Conservation (phyloP, 108 stramenopile genomes). For the Cyclostephanos tholiformis region DNA sequence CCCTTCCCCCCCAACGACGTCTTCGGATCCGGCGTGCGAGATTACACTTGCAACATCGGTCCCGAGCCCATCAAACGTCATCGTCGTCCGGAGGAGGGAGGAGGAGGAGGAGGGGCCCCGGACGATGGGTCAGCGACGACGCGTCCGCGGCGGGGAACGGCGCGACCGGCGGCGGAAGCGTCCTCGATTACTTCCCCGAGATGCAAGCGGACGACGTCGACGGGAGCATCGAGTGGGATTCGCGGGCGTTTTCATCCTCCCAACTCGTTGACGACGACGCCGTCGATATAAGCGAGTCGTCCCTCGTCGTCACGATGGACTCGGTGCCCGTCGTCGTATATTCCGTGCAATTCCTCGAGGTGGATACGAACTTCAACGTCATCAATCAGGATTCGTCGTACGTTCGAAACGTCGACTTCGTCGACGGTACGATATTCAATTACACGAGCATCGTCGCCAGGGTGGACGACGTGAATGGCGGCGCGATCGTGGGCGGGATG, state of each 20-base stretch:
- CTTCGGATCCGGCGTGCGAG: conserved; percentile 42
- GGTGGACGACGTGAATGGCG: not conserved
- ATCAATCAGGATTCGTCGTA: conserved; percentile 33
- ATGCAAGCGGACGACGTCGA: not conserved
- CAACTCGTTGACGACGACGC: not conserved
- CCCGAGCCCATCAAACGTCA: conserved; percentile 15
- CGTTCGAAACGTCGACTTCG: conserved; percentile 17
- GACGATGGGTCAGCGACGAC: too few relatives aligned
- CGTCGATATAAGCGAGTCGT: not conserved
- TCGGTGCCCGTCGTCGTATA: conserved; percentile 28
- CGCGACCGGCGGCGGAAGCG: not conserved
- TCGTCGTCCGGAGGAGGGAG: not conserved
- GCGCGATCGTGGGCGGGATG: conserved; percentile 29
- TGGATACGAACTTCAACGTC: conserved; percentile 27
- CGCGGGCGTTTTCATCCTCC: not conserved
- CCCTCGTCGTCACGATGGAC: conserved; percentile 11
- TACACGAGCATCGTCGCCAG: conserved; percentile 21
- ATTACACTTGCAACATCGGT: conserved; percentile 45
- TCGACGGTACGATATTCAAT: conserved; percentile 24
- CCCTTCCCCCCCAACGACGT: conserved; percentile 46
- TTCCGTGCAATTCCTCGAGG: conserved; percentile 47
- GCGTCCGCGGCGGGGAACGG: not conserved
- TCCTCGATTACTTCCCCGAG: conserved; percentile 6
- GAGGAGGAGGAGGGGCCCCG: not conserved
- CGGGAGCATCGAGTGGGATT: not conserved